Evolutionary conservation across 2,329 filamentous ascomycete species (phyloP).

Genomic region (Colletotrichum orbiculare): DNA sequence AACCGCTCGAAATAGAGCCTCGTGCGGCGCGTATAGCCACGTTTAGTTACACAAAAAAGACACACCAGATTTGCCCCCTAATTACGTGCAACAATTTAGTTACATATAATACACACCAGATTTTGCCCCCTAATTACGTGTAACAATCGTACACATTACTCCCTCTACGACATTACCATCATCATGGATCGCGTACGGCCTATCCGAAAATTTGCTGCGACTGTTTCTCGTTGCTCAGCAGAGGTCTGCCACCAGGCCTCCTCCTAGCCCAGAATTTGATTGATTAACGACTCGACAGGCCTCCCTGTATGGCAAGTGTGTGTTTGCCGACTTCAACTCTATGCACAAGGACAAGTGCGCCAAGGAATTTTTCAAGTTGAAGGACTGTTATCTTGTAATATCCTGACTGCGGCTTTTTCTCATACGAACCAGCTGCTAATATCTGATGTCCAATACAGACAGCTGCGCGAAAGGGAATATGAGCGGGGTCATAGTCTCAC

Average conservation of each 20-base stretch:
- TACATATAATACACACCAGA: too few species aligned
- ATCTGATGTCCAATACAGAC: slow-evolving; percentile 20
- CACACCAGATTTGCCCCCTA: too few species aligned
- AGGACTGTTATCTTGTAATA: slow-evolving; percentile 86
- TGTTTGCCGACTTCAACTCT: slow-evolving; percentile 89
- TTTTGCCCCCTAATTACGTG: too few species aligned
- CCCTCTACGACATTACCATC: neutral
- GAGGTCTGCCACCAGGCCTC: slow-evolving; percentile 54
- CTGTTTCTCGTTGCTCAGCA: slow-evolving; percentile 65
- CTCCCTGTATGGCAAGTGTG: slow-evolving; percentile 88
- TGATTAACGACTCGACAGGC: slow-evolving; percentile 63
- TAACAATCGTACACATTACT: neutral
- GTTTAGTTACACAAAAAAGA: too few species aligned
- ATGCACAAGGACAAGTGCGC: slow-evolving; percentile 91
- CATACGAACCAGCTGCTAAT: slow-evolving; percentile 3
- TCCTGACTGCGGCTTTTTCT: neutral
- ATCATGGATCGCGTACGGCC: slow-evolving; percentile 53
- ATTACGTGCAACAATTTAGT: too few species aligned
- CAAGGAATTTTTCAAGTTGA: slow-evolving; percentile 85
- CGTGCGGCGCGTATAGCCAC: too few species aligned
- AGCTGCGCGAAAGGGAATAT: slow-evolving; percentile 30
- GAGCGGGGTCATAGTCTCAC: neutral
- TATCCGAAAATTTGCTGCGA: slow-evolving; percentile 65
- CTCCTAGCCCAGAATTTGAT: too few species aligned
- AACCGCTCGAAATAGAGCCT: too few species aligned